Evolutionary conservation across 345 rosid species (phyloP).

Genomic region (Pistacia atlantica): DNA sequence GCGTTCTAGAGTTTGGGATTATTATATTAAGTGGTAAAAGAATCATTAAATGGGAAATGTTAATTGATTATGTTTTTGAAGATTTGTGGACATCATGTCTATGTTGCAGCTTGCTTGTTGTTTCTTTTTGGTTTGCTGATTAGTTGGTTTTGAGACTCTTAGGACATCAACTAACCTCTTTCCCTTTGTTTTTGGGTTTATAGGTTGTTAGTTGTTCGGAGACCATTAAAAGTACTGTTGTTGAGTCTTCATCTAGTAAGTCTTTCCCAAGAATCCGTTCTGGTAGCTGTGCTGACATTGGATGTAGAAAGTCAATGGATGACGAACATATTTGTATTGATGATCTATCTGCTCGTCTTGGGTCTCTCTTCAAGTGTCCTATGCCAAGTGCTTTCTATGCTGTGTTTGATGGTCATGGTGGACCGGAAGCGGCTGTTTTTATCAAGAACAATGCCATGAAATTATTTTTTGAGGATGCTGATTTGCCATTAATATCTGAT

Average conservation of each 20-base stretch:
- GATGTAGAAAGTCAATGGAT: constrained; percentile 70
- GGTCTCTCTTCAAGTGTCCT: constrained; percentile 51
- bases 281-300: constrained; percentile 77
- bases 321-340: constrained; percentile 83
- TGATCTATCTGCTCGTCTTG: constrained; percentile 63
- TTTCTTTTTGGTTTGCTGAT: not conserved
- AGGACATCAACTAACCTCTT: constrained; percentile 16
- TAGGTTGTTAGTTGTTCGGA: constrained; percentile 46
- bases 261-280: constrained; percentile 71
- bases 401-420: constrained; percentile 95
- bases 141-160: not conserved
- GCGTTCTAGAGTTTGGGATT: not conserved
- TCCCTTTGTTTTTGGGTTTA: constrained; percentile 4
- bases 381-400: constrained; percentile 84
- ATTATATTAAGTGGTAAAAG: not conserved
- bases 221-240: constrained; percentile 27
- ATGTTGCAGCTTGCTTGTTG: not conserved
- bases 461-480: constrained; percentile 66
- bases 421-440: constrained; percentile 82
- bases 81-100: not conserved
- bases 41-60: not conserved
- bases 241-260: constrained; percentile 36
- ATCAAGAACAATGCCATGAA: constrained; percentile 71
- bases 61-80: not conserved
- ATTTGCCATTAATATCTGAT: constrained; percentile 52